A percentile compares a stretch with the other conserved stretches of the same genome.
Evolutionary conservation across 495 filamentous ascomycete species (phyloP).

Genomic region (Thermothielavioides terrestris): DNA sequence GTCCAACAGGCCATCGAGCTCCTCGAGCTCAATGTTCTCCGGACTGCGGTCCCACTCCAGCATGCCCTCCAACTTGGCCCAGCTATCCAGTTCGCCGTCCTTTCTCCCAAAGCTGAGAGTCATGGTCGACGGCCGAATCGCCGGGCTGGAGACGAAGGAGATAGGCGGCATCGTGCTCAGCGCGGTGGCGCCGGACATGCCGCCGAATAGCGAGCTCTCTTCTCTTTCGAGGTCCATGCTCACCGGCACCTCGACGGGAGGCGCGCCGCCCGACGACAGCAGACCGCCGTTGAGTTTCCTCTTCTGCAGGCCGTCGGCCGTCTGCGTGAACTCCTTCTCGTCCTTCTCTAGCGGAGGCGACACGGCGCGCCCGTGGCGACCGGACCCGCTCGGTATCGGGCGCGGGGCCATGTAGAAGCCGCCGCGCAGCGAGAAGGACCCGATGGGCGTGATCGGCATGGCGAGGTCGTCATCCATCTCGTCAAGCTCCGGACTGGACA

Average conservation of each 20-base stretch:
- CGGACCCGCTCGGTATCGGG: conserved; percentile 24
- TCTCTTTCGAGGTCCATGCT: conserved; percentile 41
- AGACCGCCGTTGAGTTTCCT: conserved; percentile 50
- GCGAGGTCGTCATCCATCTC: conserved; percentile 55
- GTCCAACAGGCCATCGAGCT: conserved; percentile 82
- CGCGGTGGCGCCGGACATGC: conserved; percentile 17
- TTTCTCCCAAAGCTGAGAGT: conserved; percentile 42
- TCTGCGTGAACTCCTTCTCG: conserved; percentile 94
- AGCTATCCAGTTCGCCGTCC: conserved; percentile 41
- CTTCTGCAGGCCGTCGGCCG: conserved; percentile 76
- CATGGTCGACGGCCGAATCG: conserved; percentile 36
- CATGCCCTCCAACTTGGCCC: conserved; percentile 44
- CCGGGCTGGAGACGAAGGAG: conserved; percentile 35
- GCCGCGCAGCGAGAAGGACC: conserved; percentile 49
- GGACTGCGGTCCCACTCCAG: conserved; percentile 66
- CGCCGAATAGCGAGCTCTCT: conserved; percentile 44
- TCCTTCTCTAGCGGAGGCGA: conserved; percentile 90
- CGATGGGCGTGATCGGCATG: conserved; percentile 47
- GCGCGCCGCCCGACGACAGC: conserved; percentile 27
- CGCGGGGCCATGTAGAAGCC: conserved; percentile 30
- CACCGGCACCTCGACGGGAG: conserved; percentile 30
- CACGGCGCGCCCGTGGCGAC: conserved; percentile 58
- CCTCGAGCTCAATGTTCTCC: conserved; percentile 82
- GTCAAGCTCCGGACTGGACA: conserved; percentile 81
- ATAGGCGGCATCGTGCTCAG: conserved; percentile 21